A percentile compares a stretch with the other conserved stretches of the same genome.
phyloP scores from a whole-genome alignment of 1,284 basidiomycete genomes.

The Tremellales sp. region DNA sequence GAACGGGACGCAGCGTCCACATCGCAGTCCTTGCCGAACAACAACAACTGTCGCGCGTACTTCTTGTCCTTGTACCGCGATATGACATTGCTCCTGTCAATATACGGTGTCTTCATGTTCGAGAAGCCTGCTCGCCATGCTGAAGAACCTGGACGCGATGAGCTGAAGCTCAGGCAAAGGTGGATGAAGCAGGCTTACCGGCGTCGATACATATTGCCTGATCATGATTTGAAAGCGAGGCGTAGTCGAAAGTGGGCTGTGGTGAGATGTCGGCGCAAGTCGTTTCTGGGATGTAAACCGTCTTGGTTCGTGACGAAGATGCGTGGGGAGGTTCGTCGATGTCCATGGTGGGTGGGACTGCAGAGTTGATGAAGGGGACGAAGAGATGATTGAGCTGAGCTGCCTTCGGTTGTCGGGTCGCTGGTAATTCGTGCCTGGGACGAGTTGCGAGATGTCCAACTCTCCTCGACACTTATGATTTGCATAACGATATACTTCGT shows the following conservation, averaged over 20 bases:
- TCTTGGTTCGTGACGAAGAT: slow-evolving; percentile 23
- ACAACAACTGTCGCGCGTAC: slow-evolving; percentile 67
- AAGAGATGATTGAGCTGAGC: not conserved
- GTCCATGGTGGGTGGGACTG: not conserved
- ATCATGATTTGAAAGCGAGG: slow-evolving; percentile 26
- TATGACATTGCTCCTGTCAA: slow-evolving; percentile 68
- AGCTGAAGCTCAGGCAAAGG: not conserved
- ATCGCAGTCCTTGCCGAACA: slow-evolving; percentile 82
- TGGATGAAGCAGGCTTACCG: slow-evolving; percentile 47
- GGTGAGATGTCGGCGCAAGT: slow-evolving; percentile 16
- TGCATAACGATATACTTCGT: too few relatives aligned
- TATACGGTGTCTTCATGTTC: slow-evolving; percentile 48
- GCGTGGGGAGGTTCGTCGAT: slow-evolving; percentile 6
- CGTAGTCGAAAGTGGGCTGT: slow-evolving; percentile 31
- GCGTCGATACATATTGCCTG: slow-evolving; percentile 80
- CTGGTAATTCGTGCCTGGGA: too few relatives aligned
- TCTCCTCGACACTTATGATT: too few relatives aligned
- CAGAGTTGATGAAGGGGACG: not conserved
- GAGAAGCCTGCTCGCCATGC: slow-evolving; percentile 84
- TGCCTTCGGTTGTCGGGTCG: too few relatives aligned
- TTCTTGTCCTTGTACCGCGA: slow-evolving; percentile 84
- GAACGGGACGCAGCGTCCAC: slow-evolving; percentile 74
- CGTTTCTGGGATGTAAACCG: slow-evolving; percentile 33
- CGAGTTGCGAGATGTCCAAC: too few relatives aligned
- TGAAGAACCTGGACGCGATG: slow-evolving; percentile 59